Evolutionary conservation across 2,329 filamentous ascomycete species (phyloP), one percentile per base, ranked within the genome.

Genomic region (Eutypa lata): DNA sequence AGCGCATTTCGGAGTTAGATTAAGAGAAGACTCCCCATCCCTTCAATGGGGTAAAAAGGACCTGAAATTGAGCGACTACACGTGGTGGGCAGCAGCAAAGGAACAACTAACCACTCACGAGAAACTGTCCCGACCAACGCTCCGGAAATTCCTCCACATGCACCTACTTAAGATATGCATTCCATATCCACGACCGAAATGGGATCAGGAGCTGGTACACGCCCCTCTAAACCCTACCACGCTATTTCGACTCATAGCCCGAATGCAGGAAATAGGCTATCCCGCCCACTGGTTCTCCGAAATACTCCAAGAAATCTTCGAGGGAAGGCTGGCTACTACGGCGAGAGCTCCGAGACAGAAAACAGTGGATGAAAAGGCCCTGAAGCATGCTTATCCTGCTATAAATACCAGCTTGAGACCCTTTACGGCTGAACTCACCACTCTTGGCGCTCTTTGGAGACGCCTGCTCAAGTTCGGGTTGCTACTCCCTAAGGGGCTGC

Each of bases 271-370:
- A 11, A 53, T 58, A 10, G 62, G 65, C 14, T 67, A 65, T 45
- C 63, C 65, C 2, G 57, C 61, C 21, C 63, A 67, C 47, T 68
- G 64, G 64, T 50, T 67, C 7, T 60, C 60, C 1, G 52, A 53
- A 1, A 50, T 64, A 2, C 47, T 65, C 2, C 35, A 49, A 7
- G 45, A 51, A 14, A 49, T 64, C 5, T 60, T 54, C 45, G 47
- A 44, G 2, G 59, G 60, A 6, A 43, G 31, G 3, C 57, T 67
- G 18, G 53, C 48, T 7, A 65, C 61, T 1, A 53, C 57, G 3
- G 60, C 61, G 2, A 55, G 64, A 2, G 49, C 62, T 6, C 62
- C 64, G 11, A 43, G 47, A n/a, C 13, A 53, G 7, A 49, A 54
- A 2, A 57, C 60, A 16, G 50, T 53, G 5, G 31, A 37, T 11